Conservation (phyloP, 225 moss, liverwort and hornwort genomes). For the Sphagnum contortum region DNA sequence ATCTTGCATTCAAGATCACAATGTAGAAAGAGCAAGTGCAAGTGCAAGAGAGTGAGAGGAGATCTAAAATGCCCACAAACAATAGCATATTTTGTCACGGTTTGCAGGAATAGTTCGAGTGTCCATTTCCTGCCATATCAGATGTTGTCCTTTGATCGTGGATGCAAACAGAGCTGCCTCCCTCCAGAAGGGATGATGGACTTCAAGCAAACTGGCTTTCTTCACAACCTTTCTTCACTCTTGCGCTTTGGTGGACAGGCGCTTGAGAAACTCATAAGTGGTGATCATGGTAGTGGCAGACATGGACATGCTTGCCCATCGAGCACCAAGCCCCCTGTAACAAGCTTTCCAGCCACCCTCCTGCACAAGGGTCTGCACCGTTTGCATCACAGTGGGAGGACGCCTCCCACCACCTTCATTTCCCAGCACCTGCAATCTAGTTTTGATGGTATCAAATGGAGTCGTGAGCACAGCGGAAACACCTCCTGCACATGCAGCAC, state of each 20-base stretch:
- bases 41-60: no score
- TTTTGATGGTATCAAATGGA: conserved; percentile 47
- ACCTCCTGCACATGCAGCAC: conserved; percentile 47
- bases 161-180: no score
- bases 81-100: no score
- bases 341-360: conserved; percentile 46
- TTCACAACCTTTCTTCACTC: conserved; percentile 1
- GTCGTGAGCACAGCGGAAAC: conserved; percentile 41
- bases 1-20: no score
- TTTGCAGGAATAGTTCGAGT: no score
- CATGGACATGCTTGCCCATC: conserved; percentile 61
- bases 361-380: conserved; percentile 25
- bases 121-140: no score
- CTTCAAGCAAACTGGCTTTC: no score
- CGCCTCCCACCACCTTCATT: conserved; percentile 9
- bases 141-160: no score
- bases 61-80: no score
- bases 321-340: conserved; percentile 42
- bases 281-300: conserved; percentile 51
- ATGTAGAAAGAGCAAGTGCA: no score
- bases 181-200: no score
- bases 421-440: conserved; percentile 45
- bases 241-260: conserved; percentile 46
- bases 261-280: conserved; percentile 50
- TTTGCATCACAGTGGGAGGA: conserved; percentile 23